Base-by-base conservation (phyloP, 306 rosid genomes). In the Ziziphus jujuba region DNA sequence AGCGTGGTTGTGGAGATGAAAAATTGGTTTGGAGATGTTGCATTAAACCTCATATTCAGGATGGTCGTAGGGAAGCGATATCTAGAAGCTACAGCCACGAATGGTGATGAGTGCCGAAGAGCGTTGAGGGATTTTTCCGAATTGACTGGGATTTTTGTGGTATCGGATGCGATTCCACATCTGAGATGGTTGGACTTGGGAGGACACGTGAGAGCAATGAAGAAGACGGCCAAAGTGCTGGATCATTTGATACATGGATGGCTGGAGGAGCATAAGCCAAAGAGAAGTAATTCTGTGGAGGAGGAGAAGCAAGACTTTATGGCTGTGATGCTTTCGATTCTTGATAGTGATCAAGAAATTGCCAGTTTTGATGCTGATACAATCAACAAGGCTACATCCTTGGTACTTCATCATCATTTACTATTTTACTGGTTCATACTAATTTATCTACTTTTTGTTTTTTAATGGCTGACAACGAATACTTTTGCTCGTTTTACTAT, bases 181-280 rank as follows among this genome's bases (percentile, higher is more conserved):
- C n/a, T 65, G 72, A 44, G 66, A 40, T 73, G 77, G 77, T 51
- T 68, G 59, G 74, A 75, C 8, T 75, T 59, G 31, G 56, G 62
- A 1, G 69, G 73, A 0, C 15, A 67, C 15, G 48, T 49, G 73
- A 67, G 14, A 25, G 36, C 61, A 17, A 74, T 74, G 69, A 60
- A 40, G 56, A 28, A 38, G 33, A 60, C 60, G 4, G 47, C 51
- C 5, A 60, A 59, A 11, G 70, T 54, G 44, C 16, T 61, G 20
- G 74, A 69, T 23, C 16, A 11, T 2, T 1, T 68, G 40, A 9
- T 65, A n/a, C 31, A 48, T 22, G 24, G 64, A 48, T 69, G 74
- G 79, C 40, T 61, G 1, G 60, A 69, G 23, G 70, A 75, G 67
- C 79, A 75, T 43, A 54, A 61, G 63, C 25, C 9, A 19, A 60